These are phyloP conservation scores for Gracilariopsis chorda DNA, from an alignment of 23 red algal species.

Conservation along the genomic window DNA sequence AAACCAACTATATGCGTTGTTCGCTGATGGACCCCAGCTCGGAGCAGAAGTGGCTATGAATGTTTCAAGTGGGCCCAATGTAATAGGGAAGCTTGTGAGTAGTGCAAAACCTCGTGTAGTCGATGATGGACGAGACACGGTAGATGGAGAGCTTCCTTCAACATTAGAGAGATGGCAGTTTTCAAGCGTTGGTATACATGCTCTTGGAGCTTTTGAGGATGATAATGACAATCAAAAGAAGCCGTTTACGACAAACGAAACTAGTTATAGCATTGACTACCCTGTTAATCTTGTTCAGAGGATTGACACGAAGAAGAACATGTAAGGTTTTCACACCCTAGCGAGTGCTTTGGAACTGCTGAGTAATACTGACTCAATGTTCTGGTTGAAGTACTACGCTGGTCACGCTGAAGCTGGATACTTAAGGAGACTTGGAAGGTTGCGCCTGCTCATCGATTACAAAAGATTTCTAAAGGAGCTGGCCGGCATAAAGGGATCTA, in stretches of 20 bases:
- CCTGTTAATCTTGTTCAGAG: constrained; percentile 34
- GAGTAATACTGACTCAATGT: not conserved
- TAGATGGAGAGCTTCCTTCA: constrained; percentile 36
- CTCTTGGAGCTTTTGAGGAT: constrained; percentile 15
- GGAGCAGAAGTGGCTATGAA: constrained; percentile 26
- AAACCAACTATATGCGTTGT: not conserved
- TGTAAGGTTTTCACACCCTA: constrained; percentile 1
- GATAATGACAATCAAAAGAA: constrained; percentile 1
- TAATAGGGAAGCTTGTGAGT: not conserved
- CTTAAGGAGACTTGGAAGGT: not conserved
- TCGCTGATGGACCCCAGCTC: constrained; percentile 6
- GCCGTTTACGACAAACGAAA: constrained; percentile 15
- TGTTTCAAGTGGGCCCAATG: not conserved
- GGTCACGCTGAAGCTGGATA: not conserved
- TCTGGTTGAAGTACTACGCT: constrained; percentile 26
- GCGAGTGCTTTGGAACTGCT: constrained; percentile 25
- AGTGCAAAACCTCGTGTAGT: not conserved
- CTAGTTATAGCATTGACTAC: constrained; percentile 5
- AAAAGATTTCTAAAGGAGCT: not conserved
- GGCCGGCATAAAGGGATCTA: not conserved
- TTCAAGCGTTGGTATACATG: constrained; percentile 12
- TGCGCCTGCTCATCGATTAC: not conserved
- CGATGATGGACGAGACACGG: not conserved
- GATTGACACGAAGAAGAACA: not conserved
- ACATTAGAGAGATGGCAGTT: constrained; percentile 28